Evolutionary conservation across 2,329 filamentous ascomycete species (phyloP).

Genomic region (Talaromyces sp.): DNA sequence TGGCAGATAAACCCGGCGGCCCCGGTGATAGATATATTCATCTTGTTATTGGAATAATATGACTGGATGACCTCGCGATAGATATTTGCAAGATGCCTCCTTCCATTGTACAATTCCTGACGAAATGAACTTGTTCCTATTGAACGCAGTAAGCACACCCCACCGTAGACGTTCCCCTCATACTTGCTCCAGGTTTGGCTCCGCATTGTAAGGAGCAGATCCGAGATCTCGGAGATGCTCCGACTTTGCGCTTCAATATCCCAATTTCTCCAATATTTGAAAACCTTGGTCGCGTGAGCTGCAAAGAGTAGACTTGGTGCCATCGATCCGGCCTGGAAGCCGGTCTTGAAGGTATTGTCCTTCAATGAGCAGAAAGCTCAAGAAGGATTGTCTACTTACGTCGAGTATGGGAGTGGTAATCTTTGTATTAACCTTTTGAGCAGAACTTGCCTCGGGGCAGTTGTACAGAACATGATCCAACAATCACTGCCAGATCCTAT

Average conservation of each 20-base stretch:
- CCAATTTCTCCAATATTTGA: background rate
- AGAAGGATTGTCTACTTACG: background rate
- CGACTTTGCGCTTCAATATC: background rate
- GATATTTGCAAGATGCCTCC: slow-evolving; percentile 61
- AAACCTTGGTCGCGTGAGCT: too few species aligned
- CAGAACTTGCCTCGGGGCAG: background rate
- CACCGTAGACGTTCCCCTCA: slow-evolving; percentile 5
- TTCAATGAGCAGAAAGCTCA: background rate
- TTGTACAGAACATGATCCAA: background rate
- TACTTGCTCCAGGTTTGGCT: slow-evolving; percentile 1
- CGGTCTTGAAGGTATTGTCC: background rate
- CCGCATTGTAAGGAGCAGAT: background rate
- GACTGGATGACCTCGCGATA: slow-evolving; percentile 45
- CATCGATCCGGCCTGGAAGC: background rate
- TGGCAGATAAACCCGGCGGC: slow-evolving; percentile 65
- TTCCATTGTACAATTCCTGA: slow-evolving; percentile 27
- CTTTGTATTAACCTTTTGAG: background rate
- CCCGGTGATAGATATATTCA: slow-evolving; percentile 61
- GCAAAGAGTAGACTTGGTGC: background rate
- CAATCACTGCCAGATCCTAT: background rate
- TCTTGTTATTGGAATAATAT: slow-evolving; percentile 18
- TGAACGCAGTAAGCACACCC: background rate
- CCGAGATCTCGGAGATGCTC: slow-evolving; percentile 19
- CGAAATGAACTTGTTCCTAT: background rate
- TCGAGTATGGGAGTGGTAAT: background rate